Evolutionary conservation across 139 green algal species (phyloP), one percentile per base, ranked within the genome.

Genomic region (Astrephomene gubernaculifera): DNA sequence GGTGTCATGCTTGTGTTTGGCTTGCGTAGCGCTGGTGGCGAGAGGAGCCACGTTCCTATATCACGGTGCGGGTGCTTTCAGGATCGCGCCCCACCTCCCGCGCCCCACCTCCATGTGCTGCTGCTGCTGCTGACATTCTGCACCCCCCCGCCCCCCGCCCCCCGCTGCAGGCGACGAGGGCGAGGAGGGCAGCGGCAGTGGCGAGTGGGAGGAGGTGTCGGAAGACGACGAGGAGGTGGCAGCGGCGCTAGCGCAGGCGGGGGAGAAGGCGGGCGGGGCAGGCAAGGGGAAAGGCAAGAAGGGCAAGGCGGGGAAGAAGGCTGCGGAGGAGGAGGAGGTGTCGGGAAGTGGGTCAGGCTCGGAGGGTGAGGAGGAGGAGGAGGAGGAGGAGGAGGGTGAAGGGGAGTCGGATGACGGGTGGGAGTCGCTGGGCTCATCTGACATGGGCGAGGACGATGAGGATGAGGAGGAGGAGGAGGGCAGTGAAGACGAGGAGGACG

Each of bases 161-260:
- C 61, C 61, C 6, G 4, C 61, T n/a, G 33, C 72, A 81, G 72
- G 72, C 54, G 72, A 81, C 49, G 72, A 82, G 53, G 73, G 54
- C 35, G 73, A 52, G 73, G 45, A 67, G n/a, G 67, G 53, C 39
- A 25, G 49, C 25, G 67, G 54, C 65, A 82, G 82, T 41, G 71
- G 70, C 69, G 87, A 86, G 39, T 85, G 61, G 57, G 83, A 89
- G 41, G 87, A 90, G 10, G 81, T 79, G 71, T 74, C 52, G 33
- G 39, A 65, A 19, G 60, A 45, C 6, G 72, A 81, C 5, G 79
- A 68, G 19, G 53, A 70, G 43, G 80, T 85, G 44, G 76, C 39
- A n/a, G 71, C 49, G 27, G 72, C n/a, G 60, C n/a, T 21, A 10
- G 61, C 29, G 27, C 61, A 71, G n/a, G 10, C 33, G 8, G 64